Base-by-base conservation (phyloP, 352 stramenopile species). In the Aphanomyces euteiches region DNA sequence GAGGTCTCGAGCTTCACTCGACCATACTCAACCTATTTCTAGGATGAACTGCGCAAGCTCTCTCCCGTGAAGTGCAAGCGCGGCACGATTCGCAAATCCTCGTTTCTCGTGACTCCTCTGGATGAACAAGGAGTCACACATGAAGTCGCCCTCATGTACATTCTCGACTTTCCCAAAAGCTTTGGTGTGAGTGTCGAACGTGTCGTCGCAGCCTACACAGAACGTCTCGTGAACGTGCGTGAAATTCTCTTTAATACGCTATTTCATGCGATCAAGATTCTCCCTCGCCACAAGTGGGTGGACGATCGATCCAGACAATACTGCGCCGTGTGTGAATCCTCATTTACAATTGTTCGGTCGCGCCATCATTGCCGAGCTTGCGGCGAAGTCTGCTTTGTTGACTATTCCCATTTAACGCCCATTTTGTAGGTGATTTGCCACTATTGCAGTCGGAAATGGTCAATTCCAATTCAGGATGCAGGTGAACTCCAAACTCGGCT, bases 81-180 rank as follows among this genome's bases (percentile, higher is more conserved):
- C 45, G 84, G 78, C 2, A 77, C 92, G 53, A 91, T 95, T 60
- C 90, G 89, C 75, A 93, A 93, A 73, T 83, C 84, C 58, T 75
- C 90, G 0, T 92, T 88, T 72, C 57, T 90, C 8, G 87, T 95
- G 39, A 73, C 75, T n/a, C 75, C 80, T 5, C 72, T 72, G 5
- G 36, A 48, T 8, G 74, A 64, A 43, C 70, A 82, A 41, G 72
- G 77, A 5, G 80, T 82, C 40, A 75, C 73, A 17, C 90, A 92
- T 72, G 83, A 94, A 72, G 83, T 94, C n/a, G 87, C 80, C 36
- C 78, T 86, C 72, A 92, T 94, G 87, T 83, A 90, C 74, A 80
- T 94, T 13, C 83, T 94, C 59, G 87, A 94, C 72, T 94, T 94
- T 73, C 83, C 92, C 75, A 78, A 91, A 56, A 84, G 91, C 56